These are phyloP conservation scores for Scytalidium sp. DNA, from an alignment of 2,329 filamentous ascomycete species.

Conservation along the genomic window DNA sequence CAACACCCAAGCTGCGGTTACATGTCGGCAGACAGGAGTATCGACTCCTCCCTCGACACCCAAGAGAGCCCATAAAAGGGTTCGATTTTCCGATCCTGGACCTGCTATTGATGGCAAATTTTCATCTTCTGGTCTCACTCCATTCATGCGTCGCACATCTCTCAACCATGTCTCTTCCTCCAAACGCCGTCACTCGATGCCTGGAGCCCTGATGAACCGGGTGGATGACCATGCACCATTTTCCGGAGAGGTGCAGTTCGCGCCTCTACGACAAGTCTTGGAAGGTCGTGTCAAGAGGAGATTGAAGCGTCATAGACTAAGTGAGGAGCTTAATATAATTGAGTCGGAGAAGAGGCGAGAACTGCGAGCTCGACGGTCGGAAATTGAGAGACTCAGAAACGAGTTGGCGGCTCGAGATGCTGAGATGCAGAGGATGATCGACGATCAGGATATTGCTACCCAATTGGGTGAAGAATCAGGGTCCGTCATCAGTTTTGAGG, in stretches of 20 bases:
- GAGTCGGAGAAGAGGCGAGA: slow-evolving; percentile 42
- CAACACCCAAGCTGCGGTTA: slow-evolving; percentile 10
- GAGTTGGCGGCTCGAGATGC: slow-evolving; percentile 37
- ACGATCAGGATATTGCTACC: slow-evolving; percentile 23
- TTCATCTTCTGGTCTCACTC: slow-evolving; percentile 52
- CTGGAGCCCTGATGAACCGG: slow-evolving; percentile 24
- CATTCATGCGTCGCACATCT: slow-evolving; percentile 52
- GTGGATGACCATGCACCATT: slow-evolving; percentile 16
- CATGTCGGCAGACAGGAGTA: slow-evolving; percentile 18
- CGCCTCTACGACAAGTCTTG: slow-evolving; percentile 51
- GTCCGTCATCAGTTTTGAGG: slow-evolving; percentile 8
- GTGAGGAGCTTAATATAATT: slow-evolving; percentile 55
- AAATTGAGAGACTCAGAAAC: slow-evolving; percentile 46
- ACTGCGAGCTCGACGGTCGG: slow-evolving; percentile 36
- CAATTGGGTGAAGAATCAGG: slow-evolving; percentile 24
- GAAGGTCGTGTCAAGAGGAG: slow-evolving; percentile 56
- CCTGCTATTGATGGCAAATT: slow-evolving; percentile 27
- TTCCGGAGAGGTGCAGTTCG: slow-evolving; percentile 41
- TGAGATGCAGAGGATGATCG: slow-evolving; percentile 25
- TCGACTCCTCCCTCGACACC: slow-evolving; percentile 25
- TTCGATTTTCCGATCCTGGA: slow-evolving; percentile 59
- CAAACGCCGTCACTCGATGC: slow-evolving; percentile 45
- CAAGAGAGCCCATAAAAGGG: slow-evolving; percentile 40
- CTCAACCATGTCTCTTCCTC: slow-evolving; percentile 34
- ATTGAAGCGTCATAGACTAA: slow-evolving; percentile 52